A percentile compares a stretch with the other conserved stretches of the same genome.
phyloP scores from a whole-genome alignment of 2,329 filamentous ascomycete species.

The Aspergillus hiratsukae region DNA sequence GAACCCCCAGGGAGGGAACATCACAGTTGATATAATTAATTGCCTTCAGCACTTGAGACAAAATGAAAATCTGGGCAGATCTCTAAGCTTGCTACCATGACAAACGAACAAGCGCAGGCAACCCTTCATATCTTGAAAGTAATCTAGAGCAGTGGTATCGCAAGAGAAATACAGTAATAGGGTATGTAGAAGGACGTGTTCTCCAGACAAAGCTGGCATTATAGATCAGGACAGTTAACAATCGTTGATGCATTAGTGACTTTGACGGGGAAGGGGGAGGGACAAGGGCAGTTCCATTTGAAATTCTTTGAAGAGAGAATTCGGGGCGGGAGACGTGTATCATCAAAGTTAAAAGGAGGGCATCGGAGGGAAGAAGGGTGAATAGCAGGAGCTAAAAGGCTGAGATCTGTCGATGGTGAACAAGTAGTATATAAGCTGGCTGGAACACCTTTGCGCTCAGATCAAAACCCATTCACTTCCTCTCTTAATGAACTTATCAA shows the following conservation, averaged over 20 bases:
- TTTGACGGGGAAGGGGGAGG: too few relatives aligned
- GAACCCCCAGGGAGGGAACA: not conserved
- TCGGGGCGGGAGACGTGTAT: not conserved
- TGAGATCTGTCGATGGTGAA: not conserved
- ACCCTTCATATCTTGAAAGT: not conserved
- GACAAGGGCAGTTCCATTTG: not conserved
- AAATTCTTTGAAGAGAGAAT: not conserved
- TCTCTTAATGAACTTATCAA: slow-evolving; percentile 96
- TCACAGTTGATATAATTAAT: not conserved
- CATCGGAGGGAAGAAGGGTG: not conserved
- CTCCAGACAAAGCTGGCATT: not conserved
- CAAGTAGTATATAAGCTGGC: not conserved
- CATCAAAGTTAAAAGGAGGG: not conserved
- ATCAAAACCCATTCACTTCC: slow-evolving; percentile 88
- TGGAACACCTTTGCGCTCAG: slow-evolving; percentile 22
- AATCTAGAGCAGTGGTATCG: not conserved
- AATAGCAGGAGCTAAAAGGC: not conserved
- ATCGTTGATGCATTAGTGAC: not conserved
- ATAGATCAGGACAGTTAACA: not conserved
- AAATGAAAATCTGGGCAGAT: not conserved
- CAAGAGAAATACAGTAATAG: not conserved
- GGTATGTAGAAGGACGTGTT: not conserved
- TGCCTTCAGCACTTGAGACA: not conserved
- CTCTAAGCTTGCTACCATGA: not conserved
- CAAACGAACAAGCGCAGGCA: not conserved